phyloP scores from a whole-genome alignment of 1,139 yeast species.

The Lodderomyces metapsilosis region DNA sequence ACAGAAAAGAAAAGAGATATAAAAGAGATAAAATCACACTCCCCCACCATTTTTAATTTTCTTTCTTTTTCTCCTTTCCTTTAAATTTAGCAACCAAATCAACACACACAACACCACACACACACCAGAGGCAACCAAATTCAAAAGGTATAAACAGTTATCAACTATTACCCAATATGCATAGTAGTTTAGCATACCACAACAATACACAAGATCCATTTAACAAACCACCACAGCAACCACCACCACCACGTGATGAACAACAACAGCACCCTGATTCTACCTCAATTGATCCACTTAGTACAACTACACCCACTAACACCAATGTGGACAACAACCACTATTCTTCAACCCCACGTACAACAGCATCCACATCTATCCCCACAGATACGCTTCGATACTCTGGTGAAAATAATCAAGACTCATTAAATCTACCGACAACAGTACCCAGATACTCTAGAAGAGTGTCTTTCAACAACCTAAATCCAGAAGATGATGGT shows the following conservation, averaged over 20 bases:
- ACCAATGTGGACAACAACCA: too few species aligned
- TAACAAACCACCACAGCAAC: constrained; percentile 1
- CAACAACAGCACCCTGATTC: background rate
- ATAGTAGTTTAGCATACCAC: background rate
- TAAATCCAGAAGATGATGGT: constrained; percentile 24
- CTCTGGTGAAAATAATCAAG: background rate
- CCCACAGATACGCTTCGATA: background rate
- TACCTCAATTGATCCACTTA: background rate
- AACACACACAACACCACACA: background rate
- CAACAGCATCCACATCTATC: background rate
- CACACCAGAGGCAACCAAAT: background rate
- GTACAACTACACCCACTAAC: background rate
- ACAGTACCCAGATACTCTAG: constrained; percentile 19
- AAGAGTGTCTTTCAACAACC: constrained; percentile 46
- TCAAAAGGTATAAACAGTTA: too few species aligned
- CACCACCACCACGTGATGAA: background rate
- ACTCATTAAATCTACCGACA: background rate
- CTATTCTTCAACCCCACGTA: background rate
- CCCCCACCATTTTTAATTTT: background rate
- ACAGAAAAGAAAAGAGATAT: background rate
- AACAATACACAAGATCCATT: background rate
- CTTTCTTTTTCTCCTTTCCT: background rate
- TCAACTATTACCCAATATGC: background rate
- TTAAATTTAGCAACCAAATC: background rate
- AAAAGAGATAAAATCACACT: too few species aligned